Base-by-base conservation (phyloP, 2,329 filamentous ascomycete species). In the Fusarium temperatum region DNA sequence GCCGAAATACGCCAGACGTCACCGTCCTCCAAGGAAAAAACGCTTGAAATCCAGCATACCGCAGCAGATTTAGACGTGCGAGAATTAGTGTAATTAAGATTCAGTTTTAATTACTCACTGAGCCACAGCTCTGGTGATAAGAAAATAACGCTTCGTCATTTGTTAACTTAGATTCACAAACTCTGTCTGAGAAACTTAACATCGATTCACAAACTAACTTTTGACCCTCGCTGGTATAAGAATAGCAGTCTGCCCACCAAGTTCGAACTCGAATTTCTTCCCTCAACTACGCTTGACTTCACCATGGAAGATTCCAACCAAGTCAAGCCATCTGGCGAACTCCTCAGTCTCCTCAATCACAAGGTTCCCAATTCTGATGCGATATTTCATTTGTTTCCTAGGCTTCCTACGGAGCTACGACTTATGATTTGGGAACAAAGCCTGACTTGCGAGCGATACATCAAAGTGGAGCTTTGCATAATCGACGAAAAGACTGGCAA, bases 321-420 rank as follows among this genome's bases (percentile, higher is more conserved):
- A 35, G 30, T 11, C 18, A 35, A 26, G 30, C 30, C 48, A 53
- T 26, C n/a, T 14, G 30, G 30, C 48, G 12, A 36, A 53, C 30
- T 24, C 6, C 8, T 0, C 8, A 26, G 8, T 8, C 2, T 53
- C 48, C 6, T 53, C 1, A 26, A 53, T 1, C n/a, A 4, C 0
- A 35, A 20, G 32, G 6, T 53, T 11, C 12, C 30, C 3, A 53
- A 15, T 24, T 15, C 30, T 1, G 4, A 53, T 20, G 9, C 32
- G 3, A 36, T 11, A 35, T 36, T 53, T 26, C 50, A 24, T 53
- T 36, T 53, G 3, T 53, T 53, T 5, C 32, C 50, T 8, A 20
- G 9, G 2, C 30, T 36, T 20, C n/a, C 17, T 20, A 36, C 4
- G 6, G 50, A 53, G 17, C n/a, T 53, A 4, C 13, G 50, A 53